Base-by-base conservation (phyloP, 2,329 filamentous ascomycete genomes). In the Alternaria brassicicola region DNA sequence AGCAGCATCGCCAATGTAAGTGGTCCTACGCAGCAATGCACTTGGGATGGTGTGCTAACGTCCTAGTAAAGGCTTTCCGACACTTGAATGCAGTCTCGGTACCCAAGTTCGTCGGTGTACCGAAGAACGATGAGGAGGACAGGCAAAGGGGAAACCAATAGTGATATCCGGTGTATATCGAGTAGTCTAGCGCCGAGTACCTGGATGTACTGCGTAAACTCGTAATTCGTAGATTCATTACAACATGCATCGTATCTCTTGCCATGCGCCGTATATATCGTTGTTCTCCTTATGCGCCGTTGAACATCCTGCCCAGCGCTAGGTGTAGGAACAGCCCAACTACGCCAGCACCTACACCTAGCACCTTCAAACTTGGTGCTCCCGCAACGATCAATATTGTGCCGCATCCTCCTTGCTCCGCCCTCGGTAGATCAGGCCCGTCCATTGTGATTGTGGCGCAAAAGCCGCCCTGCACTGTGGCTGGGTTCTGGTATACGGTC, bases 121-220 rank as follows among this genome's bases (percentile, higher is more conserved):
- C 83, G 2, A 85, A 85, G 77, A 80, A 80, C 57, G 81, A 80
- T 23, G 80, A 81, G 61, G 82, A 85, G 65, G 82, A 85, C 69
- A 77, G 76, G 4, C 77, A 83, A 73, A 80, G 68, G 64, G 80
- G 81, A 39, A 83, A 83, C 59, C 77, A 62, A 46, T 55, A 46
- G 41, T 30, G 41, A 13, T 48, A 33, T 41, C 15, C 10, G 52
- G 45, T 55, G 6, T 62, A 38, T 55, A 62, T 56, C 25, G 45
- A 38, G 39, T 28, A 21, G 39, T 61, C 42, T 63, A 64, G 28
- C 23, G 43, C 54, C 19, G 26, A 55, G 41, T 57, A 41, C 52
- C 17, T 25, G 2, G 58, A 38, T 48, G 43, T 61, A 61, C 55
- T 51, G 57, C 55, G 60, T 64, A 47, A 61, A 55, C 50, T 66